Evolutionary conservation across 768 basidiomycete species (phyloP), one percentile per base, ranked within the genome.

Genomic region (Tubosaeta sp.): DNA sequence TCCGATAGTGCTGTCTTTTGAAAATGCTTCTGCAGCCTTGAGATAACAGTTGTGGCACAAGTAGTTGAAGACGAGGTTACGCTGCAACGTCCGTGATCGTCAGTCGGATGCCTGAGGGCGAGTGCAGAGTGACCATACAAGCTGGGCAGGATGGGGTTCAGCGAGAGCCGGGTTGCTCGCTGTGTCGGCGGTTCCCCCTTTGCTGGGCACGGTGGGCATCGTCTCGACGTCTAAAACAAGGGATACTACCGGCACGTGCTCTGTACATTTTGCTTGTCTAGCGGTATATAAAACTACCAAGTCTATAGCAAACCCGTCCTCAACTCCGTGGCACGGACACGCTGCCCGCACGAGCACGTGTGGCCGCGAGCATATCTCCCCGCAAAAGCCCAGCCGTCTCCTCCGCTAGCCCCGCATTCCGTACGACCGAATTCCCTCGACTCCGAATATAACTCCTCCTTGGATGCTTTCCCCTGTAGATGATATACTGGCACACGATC

Each of bases 401-500:
- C 55, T 80, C 80, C 7, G 71, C 72, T 44, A 66, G 46, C 35
- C 65, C 64, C 17, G 55, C 52, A 37, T 52, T 58, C 52, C 64
- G 55, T 60, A 67, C 57, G 57, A 58, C 31, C 22, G 68, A 64
- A 55, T 53, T 50, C 16, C 70, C 60, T 39, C 66, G 61, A 44
- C 59, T 58, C 27, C 65, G 68, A 34, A 60, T 56, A 44, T 43
- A 55, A 6, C 48, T 38, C 32, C 48, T 53, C 51, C 77, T 73
- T 31, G 72, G 76, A 34, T 66, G 73, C 45, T 68, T 74, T 26
- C 75, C 74, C 45, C 79, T 78, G 68, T 98, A 98, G 19, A 94
- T 72, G 60, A 86, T 78, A 19, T 85, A 85, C 70, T 99, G 97
- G 10, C 78, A 67, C 49, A 98, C 85, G 64, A 99, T 97, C 6